Conservation (phyloP, 371 early-diverging fungal species). For the Sporodiniella umbellata region DNA sequence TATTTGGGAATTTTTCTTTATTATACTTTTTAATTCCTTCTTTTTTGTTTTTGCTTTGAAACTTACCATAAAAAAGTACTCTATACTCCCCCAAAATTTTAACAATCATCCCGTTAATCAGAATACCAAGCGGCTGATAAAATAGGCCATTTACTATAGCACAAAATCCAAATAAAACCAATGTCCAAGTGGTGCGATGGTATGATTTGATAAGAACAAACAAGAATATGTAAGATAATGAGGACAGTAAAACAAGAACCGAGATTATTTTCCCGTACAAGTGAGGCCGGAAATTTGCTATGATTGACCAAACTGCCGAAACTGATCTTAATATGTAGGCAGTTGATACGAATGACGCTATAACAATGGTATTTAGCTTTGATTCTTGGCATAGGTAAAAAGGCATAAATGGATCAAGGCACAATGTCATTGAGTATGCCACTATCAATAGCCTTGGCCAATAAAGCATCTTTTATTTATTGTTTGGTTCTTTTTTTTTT, state of each 20-base stretch:
- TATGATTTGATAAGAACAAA: not conserved
- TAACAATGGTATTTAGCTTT: slow-evolving; percentile 7
- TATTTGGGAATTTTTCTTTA: slow-evolving; percentile 4
- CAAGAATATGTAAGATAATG: slow-evolving; percentile 2
- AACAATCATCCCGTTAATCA: slow-evolving; percentile 28
- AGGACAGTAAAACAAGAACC: slow-evolving; percentile 3
- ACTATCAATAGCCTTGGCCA: slow-evolving; percentile 20
- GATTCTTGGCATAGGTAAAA: slow-evolving; percentile 15
- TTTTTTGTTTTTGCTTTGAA: not conserved
- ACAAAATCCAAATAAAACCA: slow-evolving; percentile 2
- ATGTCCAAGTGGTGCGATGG: not conserved
- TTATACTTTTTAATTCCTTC: not conserved
- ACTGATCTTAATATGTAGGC: slow-evolving; percentile 7
- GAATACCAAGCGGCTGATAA: slow-evolving; percentile 26
- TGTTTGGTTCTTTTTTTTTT: too few species aligned
- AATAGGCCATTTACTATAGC: slow-evolving; percentile 18
- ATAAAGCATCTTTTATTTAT: slow-evolving; percentile 19
- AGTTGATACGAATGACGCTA: slow-evolving; percentile 6
- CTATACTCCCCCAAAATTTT: slow-evolving; percentile 33
- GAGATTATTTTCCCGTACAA: slow-evolving; percentile 6
- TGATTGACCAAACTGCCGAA: slow-evolving; percentile 11
- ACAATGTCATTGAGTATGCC: slow-evolving; percentile 14
- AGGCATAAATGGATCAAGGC: slow-evolving; percentile 18
- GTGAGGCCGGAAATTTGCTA: slow-evolving; percentile 6
- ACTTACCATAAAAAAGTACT: slow-evolving; percentile 31